phyloP scores from a whole-genome alignment of 352 stramenopile genomes.

The Globisporangium uncinulatum region DNA sequence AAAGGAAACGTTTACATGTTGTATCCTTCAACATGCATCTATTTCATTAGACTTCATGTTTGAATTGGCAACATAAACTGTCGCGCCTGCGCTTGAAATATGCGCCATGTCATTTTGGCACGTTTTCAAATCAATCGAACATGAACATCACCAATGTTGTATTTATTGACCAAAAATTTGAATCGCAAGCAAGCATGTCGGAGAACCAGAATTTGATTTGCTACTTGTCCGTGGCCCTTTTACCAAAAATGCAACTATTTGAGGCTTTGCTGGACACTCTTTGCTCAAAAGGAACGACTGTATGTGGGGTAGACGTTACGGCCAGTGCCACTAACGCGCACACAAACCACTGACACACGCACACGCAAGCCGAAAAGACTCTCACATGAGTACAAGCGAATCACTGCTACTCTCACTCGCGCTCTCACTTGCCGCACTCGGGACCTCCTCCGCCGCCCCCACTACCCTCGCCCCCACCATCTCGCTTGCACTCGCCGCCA shows the following conservation, averaged over 20 bases:
- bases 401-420: background rate
- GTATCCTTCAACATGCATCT: background rate
- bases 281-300: too few relatives aligned
- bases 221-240: background rate
- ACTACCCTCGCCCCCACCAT: too few relatives aligned
- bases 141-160: background rate
- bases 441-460: too few relatives aligned
- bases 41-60: background rate
- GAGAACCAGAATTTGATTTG: background rate
- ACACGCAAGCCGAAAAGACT: too few relatives aligned
- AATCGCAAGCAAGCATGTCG: background rate
- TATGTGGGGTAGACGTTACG: too few relatives aligned
- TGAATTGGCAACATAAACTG: background rate
- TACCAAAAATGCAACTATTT: too few relatives aligned
- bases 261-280: too few relatives aligned
- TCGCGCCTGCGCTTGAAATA: background rate
- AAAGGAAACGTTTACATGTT: background rate
- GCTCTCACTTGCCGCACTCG: background rate
- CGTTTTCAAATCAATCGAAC: background rate
- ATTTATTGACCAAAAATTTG: background rate
- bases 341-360: too few relatives aligned
- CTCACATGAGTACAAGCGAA: too few relatives aligned
- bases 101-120: background rate
- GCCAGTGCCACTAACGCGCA: too few relatives aligned
- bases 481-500: too few relatives aligned